Evolutionary conservation across 2,329 filamentous ascomycete genomes (phyloP), one percentile per base, ranked within the genome.

Genomic region (Ophiostoma fasciatum): DNA sequence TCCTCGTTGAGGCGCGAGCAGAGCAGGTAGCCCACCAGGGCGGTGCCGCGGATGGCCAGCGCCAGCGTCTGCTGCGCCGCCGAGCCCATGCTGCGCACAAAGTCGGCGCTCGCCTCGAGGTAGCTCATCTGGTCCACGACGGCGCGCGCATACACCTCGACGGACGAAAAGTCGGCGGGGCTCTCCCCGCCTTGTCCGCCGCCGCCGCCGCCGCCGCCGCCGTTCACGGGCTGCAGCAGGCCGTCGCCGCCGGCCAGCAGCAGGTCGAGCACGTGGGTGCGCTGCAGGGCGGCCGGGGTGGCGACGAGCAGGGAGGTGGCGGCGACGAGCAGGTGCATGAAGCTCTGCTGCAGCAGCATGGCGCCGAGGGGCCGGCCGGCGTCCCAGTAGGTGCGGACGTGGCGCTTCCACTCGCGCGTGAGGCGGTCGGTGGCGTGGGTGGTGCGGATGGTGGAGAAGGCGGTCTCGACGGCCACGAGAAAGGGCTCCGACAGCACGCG

Each of bases 361-460:
- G 87, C 84, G 9, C 90, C 85, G 29, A 98, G 61, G 1, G 92
- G 88, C 15, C 83, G 73, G 9, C 82, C 82, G 40, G 74, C 68
- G 13, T 76, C 71, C 20, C 82, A 75, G 58, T 96, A 98, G 42
- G 87, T 81, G 30, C 79, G 81, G 38, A 83, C 62, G 56, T 83
- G 84, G 44, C 78, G 75, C 58, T 82, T 92, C 90, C 90, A 98
- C 45, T 94, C 82, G 49, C 76, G 80, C 15, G 82, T 63, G 20
- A 70, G 61, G 32, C 68, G 66, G 43, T 82, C 76, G 18, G 74
- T 61, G 20, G 68, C 68, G 45, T 74, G 75, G 3, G 78, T 71
- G 56, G 92, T 93, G 37, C 88, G 79, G 44, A 96, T 81, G 8
- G 82, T 85, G 8, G 88, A 94, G 39, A 94, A 78, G 8, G 85